Evolutionary conservation across 1,284 basidiomycete species (phyloP).

Genomic region (Trametes hirsuta): DNA sequence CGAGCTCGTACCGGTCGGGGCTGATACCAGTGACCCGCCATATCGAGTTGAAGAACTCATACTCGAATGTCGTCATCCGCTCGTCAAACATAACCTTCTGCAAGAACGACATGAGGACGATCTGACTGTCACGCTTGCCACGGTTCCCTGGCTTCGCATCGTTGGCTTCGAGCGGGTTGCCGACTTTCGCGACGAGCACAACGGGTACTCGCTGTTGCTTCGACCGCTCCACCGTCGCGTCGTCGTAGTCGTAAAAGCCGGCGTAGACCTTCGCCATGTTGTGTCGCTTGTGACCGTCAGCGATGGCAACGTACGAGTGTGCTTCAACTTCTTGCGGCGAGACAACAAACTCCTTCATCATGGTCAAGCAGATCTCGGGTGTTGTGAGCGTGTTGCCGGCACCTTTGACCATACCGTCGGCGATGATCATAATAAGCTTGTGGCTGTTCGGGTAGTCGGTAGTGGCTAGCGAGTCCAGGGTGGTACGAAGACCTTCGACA

Average conservation of each 20-base stretch:
- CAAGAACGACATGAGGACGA: constrained; percentile 96
- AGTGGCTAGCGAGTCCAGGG: constrained; percentile 95
- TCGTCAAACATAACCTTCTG: constrained; percentile 99
- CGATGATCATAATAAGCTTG: constrained; percentile 94
- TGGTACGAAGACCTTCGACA: constrained; percentile 94
- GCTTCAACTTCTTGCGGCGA: constrained; percentile 86
- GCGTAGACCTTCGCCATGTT: constrained; percentile 99
- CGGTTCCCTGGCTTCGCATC: constrained; percentile 97
- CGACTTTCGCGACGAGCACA: constrained; percentile 92
- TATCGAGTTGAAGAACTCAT: constrained; percentile 98
- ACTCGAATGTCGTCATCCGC: constrained; percentile 99
- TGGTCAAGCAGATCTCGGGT: constrained; percentile 92
- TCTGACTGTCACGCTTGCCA: constrained; percentile 98
- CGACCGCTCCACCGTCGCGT: constrained; percentile 86
- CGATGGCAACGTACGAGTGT: constrained; percentile 97
- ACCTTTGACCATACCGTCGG: constrained; percentile 98
- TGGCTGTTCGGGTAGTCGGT: constrained; percentile 99
- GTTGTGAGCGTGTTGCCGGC: constrained; percentile 87
- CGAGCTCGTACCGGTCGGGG: constrained; percentile 95
- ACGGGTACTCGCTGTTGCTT: constrained; percentile 98
- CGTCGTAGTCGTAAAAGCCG: constrained; percentile 96
- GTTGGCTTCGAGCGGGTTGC: constrained; percentile 87
- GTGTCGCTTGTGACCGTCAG: constrained; percentile 98
- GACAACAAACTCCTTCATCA: constrained; percentile 98
- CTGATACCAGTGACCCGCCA: constrained; percentile 95